A percentile compares a stretch with the other conserved stretches of the same genome.
Evolutionary conservation across 352 stramenopile species (phyloP).

Genomic region (Pythium sukuiense): DNA sequence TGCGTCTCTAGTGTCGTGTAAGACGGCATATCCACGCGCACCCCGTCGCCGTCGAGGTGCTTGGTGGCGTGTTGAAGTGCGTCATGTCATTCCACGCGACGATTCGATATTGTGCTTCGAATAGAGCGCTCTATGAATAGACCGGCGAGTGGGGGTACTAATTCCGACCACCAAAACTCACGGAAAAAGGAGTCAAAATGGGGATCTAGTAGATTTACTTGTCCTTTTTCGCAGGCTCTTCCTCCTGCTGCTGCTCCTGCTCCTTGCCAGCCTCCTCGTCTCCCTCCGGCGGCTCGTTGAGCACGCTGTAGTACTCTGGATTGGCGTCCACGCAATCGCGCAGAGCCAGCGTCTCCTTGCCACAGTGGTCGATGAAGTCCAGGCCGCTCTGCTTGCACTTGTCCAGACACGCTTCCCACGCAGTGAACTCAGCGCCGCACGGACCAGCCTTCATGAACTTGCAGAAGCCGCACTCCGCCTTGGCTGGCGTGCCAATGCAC

Average conservation of each 20-base stretch:
- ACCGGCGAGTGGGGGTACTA: not conserved
- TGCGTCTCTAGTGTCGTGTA: not conserved
- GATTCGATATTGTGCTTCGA: conserved; percentile 1
- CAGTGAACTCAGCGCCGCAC: conserved; percentile 75
- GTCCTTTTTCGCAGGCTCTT: not conserved
- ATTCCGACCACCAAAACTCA: not conserved
- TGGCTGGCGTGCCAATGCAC: conserved; percentile 46
- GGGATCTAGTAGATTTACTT: conserved; percentile 1
- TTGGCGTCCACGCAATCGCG: conserved; percentile 87
- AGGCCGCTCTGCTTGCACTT: conserved; percentile 63
- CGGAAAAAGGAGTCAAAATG: not conserved
- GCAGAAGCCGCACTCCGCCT: conserved; percentile 88
- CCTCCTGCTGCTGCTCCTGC: conserved; percentile 14
- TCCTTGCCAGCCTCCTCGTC: conserved; percentile 25
- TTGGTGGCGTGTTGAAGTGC: not conserved
- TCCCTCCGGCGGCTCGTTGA: conserved; percentile 56
- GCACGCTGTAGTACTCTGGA: conserved; percentile 87
- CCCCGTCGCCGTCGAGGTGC: not conserved
- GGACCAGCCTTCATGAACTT: conserved; percentile 91
- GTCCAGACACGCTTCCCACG: conserved; percentile 85
- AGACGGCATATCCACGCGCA: not conserved
- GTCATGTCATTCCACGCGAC: not conserved
- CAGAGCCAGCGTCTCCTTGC: conserved; percentile 68
- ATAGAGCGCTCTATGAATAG: not conserved
- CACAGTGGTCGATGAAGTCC: conserved; percentile 84